phyloP scores from a whole-genome alignment of 2,329 filamentous ascomycete species.

The Pyrenophora teres region DNA sequence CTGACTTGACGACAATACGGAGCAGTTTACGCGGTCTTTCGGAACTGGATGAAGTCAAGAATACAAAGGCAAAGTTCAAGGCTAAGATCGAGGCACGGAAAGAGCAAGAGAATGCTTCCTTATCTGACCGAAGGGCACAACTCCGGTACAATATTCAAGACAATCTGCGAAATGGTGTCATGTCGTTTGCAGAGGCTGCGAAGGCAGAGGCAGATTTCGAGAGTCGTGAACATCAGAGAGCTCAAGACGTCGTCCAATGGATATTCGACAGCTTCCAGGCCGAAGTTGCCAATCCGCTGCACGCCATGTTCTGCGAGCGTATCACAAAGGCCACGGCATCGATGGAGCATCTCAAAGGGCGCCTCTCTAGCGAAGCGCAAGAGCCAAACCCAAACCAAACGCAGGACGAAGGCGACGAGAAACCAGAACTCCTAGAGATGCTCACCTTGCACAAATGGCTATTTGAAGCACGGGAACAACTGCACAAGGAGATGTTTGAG shows the following conservation, averaged over 20 bases:
- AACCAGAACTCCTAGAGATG: conserved; percentile 91
- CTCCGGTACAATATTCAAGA: conserved; percentile 77
- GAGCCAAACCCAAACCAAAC: conserved; percentile 76
- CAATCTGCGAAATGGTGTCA: conserved; percentile 76
- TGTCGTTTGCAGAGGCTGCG: conserved; percentile 82
- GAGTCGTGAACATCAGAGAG: conserved; percentile 68
- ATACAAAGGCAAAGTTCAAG: conserved; percentile 63
- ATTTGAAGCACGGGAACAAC: conserved; percentile 86
- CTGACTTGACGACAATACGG: conserved; percentile 79
- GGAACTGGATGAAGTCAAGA: conserved; percentile 72
- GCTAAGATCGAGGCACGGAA: conserved; percentile 59
- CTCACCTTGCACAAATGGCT: conserved; percentile 95
- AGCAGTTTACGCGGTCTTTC: conserved; percentile 73
- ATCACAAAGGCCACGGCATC: conserved; percentile 74
- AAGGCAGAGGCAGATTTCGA: conserved; percentile 78
- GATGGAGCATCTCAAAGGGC: conserved; percentile 75
- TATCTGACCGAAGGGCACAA: conserved; percentile 65
- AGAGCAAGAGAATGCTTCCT: conserved; percentile 58
- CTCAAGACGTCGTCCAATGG: conserved; percentile 74
- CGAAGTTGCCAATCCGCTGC: conserved; percentile 80
- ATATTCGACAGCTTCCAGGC: conserved; percentile 86
- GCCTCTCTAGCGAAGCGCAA: conserved; percentile 73
- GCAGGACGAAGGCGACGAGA: conserved; percentile 93
- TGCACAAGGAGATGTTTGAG: conserved; percentile 85
- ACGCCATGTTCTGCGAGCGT: conserved; percentile 76